Base-by-base conservation (phyloP, 2,329 filamentous ascomycete genomes). In the Botrytis hyacinthi region DNA sequence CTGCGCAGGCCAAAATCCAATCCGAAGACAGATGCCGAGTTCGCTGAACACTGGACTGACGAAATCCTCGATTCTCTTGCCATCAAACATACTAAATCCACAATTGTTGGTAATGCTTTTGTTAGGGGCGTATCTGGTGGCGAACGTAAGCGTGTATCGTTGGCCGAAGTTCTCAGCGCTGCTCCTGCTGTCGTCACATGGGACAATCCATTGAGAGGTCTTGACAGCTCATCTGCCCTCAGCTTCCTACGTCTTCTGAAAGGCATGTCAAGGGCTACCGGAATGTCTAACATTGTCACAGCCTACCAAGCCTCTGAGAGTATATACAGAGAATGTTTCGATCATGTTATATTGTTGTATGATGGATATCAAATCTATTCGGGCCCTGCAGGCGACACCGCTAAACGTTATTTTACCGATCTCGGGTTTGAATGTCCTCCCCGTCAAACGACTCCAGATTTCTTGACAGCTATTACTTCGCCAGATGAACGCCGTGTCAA, bases 181-280 rank as follows among this genome's bases (percentile, higher is more conserved):
- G 74, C 77, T 37, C 78, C 72, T 57, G 77, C 76, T 59, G 85
- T 93, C 1, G 88, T 86, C 65, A 91, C 87, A 80, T 92, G 89
- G 89, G 90, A 92, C 74, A 92, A 92, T 80, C 87, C 85, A 18
- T 92, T 90, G 0, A 82, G 90, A 73, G 90, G 90, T 69, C 83
- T 92, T 1, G 90, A 92, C 77, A 89, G 90, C 1, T 90, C 86
- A 77, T 91, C 88, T 8, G 90, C 89, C 94, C 76, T 85, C 94
- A 44, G 90, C 69, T 91, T 86, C 78, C 84, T 86, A 44, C 88
- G 88, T 76, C 86, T 87, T 2, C 81, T 92, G 29, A 84, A 90
- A 14, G 86, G 87, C 7, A 84, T 91, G 85, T 91, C 90, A n/a
- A 37, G 26, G 35, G 37, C 37, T 29, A n/a, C 59, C 26, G 32